A percentile compares a stretch with the other conserved stretches of the same genome.
phyloP scores from a whole-genome alignment of 2,329 filamentous ascomycete genomes.

The Exophiala xenobiotica region DNA sequence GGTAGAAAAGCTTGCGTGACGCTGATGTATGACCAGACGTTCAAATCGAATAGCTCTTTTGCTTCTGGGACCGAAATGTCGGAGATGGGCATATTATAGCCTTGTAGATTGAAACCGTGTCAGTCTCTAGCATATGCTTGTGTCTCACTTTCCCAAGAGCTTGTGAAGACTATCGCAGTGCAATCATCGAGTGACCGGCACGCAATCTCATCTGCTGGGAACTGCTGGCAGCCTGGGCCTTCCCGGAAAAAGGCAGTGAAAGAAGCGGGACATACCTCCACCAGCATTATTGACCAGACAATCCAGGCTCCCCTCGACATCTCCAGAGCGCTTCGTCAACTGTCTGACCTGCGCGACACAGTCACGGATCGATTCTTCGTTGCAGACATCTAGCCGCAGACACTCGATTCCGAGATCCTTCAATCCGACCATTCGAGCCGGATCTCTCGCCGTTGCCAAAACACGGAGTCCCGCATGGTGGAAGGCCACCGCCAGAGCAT shows the following conservation, averaged over 20 bases:
- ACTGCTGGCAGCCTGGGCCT: no score
- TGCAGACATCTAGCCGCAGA: conserved; percentile 18
- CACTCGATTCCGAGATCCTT: conserved; percentile 20
- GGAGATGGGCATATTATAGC: conserved; percentile 33
- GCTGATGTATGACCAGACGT: conserved; percentile 38
- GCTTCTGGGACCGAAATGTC: conserved; percentile 36
- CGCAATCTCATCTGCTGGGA: no score
- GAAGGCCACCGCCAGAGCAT: conserved; percentile 39
- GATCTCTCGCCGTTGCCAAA: conserved; percentile 39
- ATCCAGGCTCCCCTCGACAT: conserved; percentile 36
- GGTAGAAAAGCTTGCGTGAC: conserved; percentile 40
- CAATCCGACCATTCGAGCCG: conserved; percentile 33
- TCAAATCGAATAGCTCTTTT: conserved; percentile 37
- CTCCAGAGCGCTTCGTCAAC: conserved; percentile 20
- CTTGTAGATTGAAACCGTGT: no score
- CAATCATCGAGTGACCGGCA: no score
- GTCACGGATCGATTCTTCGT: conserved; percentile 8
- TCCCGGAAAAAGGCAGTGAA: not conserved
- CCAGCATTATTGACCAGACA: conserved; percentile 51
- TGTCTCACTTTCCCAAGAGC: no score
- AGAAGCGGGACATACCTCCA: conserved; percentile 26
- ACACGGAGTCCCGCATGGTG: conserved; percentile 37
- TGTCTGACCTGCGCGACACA: conserved; percentile 14
- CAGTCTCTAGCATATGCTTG: no score
- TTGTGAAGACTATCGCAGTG: no score